Evolutionary conservation across 2,329 filamentous ascomycete species (phyloP).

Genomic region (Colletotrichum sp.): DNA sequence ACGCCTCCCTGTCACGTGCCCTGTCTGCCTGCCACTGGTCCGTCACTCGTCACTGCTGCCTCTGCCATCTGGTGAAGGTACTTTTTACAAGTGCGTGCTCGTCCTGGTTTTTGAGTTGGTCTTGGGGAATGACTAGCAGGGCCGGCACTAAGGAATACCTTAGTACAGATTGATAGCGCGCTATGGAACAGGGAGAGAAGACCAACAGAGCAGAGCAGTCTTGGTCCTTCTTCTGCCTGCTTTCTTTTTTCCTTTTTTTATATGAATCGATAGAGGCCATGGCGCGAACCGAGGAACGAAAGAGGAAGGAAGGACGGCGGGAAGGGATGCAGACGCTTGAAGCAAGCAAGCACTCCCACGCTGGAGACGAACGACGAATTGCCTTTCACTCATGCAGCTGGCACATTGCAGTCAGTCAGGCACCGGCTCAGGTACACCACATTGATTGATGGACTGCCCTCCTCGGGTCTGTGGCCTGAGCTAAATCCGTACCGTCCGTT

Average conservation of each 20-base stretch:
- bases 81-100: background rate
- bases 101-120: background rate
- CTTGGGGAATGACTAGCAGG: background rate
- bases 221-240: background rate
- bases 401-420: background rate
- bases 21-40: background rate
- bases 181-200: background rate
- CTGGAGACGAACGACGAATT: background rate
- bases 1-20: conserved; percentile 10
- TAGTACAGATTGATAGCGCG: background rate
- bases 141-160: background rate
- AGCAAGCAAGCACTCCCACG: background rate
- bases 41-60: background rate
- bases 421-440: background rate
- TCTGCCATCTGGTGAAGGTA: background rate
- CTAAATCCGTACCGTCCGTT: background rate
- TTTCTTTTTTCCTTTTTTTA: background rate
- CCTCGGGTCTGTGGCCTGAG: background rate
- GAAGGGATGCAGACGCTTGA: background rate
- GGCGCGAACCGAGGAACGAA: background rate
- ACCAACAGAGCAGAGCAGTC: background rate
- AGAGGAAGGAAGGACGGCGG: background rate
- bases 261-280: background rate
- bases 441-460: background rate
- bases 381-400: background rate